Conservation (phyloP, 495 filamentous ascomycete species). For the Durotheca rogersii region DNA sequence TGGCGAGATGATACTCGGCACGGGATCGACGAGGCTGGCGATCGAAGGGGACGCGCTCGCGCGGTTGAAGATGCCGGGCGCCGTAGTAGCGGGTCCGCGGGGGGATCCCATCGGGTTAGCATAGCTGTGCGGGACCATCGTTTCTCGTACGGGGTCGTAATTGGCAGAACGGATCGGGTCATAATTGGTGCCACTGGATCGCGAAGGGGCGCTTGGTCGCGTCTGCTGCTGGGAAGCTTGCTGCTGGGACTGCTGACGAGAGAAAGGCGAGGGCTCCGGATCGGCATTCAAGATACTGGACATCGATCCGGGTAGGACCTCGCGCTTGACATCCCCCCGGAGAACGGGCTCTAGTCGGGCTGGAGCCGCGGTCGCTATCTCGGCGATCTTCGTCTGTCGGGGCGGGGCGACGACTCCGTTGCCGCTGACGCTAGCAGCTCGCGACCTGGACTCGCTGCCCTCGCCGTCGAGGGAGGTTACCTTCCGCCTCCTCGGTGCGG, state of each 20-base stretch:
- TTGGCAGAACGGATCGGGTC: constrained; percentile 81
- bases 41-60: constrained; percentile 89
- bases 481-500: constrained; percentile 55
- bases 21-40: constrained; percentile 80
- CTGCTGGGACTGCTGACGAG: constrained; percentile 21
- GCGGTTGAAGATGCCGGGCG: constrained; percentile 49
- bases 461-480: constrained; percentile 32
- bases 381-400: constrained; percentile 42
- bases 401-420: constrained; percentile 26
- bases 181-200: constrained; percentile 75
- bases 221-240: constrained; percentile 29
- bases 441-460: constrained; percentile 18
- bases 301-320: constrained; percentile 47
- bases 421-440: constrained; percentile 32
- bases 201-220: constrained; percentile 45
- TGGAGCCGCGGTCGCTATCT: constrained; percentile 28
- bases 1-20: constrained; percentile 47
- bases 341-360: constrained; percentile 34
- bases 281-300: constrained; percentile 52
- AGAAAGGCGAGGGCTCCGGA: constrained; percentile 39
- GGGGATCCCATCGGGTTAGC: constrained; percentile 57
- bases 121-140: constrained; percentile 51
- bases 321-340: constrained; percentile 42
- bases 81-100: constrained; percentile 49
- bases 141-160: constrained; percentile 57